Evolutionary conservation across 2,329 filamentous ascomycete genomes (phyloP).

Genomic region (Trichoderma sp.): DNA sequence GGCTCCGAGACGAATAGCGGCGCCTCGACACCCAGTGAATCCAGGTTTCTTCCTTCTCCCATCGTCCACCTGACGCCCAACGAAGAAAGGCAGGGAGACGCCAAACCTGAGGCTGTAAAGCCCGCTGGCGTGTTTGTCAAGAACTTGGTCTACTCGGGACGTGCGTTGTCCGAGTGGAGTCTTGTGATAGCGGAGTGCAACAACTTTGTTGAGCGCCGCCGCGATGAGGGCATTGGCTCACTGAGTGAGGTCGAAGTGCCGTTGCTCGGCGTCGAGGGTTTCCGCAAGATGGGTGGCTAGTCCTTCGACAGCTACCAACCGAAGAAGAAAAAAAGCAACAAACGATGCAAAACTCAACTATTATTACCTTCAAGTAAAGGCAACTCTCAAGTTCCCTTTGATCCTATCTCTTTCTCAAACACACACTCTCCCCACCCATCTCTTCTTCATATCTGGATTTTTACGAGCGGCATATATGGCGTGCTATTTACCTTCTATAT

Average conservation of each 20-base stretch:
- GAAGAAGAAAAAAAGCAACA: neutral
- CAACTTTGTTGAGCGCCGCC: conserved; percentile 75
- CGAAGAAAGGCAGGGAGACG: neutral
- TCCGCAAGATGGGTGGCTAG: conserved; percentile 40
- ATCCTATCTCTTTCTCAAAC: neutral
- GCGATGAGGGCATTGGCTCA: conserved; percentile 68
- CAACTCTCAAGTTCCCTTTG: neutral
- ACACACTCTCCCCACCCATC: neutral
- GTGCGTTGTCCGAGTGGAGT: conserved; percentile 77
- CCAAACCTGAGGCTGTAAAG: conserved; percentile 38
- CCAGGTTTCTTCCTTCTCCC: neutral
- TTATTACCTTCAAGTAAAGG: neutral
- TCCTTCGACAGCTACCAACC: neutral
- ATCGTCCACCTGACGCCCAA: neutral
- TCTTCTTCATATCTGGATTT: conserved; percentile 1
- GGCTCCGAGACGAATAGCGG: neutral
- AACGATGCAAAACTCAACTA: neutral
- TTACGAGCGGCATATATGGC: conserved; percentile 16
- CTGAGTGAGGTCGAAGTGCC: conserved; percentile 67
- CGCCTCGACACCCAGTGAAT: neutral
- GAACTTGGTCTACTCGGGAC: conserved; percentile 64
- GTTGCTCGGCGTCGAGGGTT: conserved; percentile 44
- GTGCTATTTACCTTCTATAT: conserved; percentile 3
- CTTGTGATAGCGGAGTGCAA: conserved; percentile 76
- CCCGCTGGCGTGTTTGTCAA: conserved; percentile 48